A percentile compares a stretch with the other conserved stretches of the same genome.
phyloP scores from a whole-genome alignment of 1,284 basidiomycete genomes.

The Gomphus bonarii region DNA sequence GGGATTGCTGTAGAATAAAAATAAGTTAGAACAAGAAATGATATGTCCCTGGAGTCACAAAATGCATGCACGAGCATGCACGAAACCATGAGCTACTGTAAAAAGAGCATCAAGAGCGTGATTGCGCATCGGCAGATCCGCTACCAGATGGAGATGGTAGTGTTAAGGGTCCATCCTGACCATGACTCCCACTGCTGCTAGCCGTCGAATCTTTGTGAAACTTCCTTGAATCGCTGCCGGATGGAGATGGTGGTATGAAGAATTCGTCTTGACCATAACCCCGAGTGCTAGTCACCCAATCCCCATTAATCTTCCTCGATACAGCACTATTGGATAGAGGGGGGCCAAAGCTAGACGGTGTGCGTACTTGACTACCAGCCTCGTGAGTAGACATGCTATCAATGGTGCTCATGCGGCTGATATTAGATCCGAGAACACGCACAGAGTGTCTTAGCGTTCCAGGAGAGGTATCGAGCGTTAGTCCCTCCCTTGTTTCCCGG shows the following conservation, averaged over 20 bases:
- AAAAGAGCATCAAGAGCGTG: not conserved
- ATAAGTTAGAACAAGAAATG: not conserved
- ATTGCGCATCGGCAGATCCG: not conserved
- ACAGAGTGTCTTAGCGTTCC: constrained; percentile 30
- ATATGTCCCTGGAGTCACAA: too few species aligned
- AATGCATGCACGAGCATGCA: not conserved
- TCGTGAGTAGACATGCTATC: constrained; percentile 58
- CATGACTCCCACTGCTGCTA: not conserved
- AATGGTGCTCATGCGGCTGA: constrained; percentile 70
- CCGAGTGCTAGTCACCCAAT: too few species aligned
- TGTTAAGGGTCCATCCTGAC: not conserved
- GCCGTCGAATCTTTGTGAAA: too few species aligned
- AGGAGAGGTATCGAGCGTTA: constrained; percentile 23
- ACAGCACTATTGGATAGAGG: not conserved
- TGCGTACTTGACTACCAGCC: constrained; percentile 19
- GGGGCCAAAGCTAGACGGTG: not conserved
- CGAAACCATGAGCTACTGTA: not conserved
- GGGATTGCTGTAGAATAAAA: not conserved
- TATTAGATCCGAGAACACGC: constrained; percentile 46
- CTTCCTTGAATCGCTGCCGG: not conserved
- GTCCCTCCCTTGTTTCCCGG: constrained; percentile 35
- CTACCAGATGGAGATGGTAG: not conserved
- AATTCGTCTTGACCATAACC: too few species aligned
- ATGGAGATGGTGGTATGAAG: not conserved
- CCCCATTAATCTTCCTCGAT: not conserved